A percentile compares a stretch with the other conserved stretches of the same genome.
These are phyloP conservation scores for Metschnikowia hibisci DNA, from an alignment of 805 yeast species.

Conservation along the genomic window DNA sequence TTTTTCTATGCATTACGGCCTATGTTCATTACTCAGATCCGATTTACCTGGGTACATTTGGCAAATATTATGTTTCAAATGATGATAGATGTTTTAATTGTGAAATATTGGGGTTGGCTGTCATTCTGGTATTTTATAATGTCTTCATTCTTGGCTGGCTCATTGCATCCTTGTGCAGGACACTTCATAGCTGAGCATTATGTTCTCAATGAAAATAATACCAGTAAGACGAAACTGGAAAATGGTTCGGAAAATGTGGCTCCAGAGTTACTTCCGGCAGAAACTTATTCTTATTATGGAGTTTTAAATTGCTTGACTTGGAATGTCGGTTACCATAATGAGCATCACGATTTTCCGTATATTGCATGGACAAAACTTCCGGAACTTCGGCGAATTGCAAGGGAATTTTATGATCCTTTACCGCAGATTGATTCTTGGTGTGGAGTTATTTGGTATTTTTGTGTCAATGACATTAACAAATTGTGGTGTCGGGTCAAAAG, in stretches of 20 bases:
- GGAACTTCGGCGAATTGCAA: constrained; percentile 58
- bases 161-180: constrained; percentile 91
- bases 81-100: constrained; percentile 53
- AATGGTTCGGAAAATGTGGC: constrained; percentile 26
- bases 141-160: constrained; percentile 84
- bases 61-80: constrained; percentile 63
- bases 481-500: constrained; percentile 84
- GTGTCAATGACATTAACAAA: constrained; percentile 60
- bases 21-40: constrained; percentile 73
- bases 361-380: constrained; percentile 85
- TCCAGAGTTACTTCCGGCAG: constrained; percentile 49
- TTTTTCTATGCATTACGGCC: constrained; percentile 89
- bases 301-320: constrained; percentile 71
- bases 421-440: constrained; percentile 79
- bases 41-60: constrained; percentile 71
- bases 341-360: constrained; percentile 94
- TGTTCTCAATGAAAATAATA: constrained; percentile 55
- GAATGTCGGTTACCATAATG: constrained; percentile 94
- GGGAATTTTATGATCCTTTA: constrained; percentile 76
- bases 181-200: constrained; percentile 96
- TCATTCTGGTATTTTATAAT: constrained; percentile 63
- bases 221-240: constrained; percentile 24
- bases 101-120: constrained; percentile 59
- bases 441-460: constrained; percentile 68
- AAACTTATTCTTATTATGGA: constrained; percentile 89